Evolutionary conservation across 179 eudicot genomes (phyloP), one percentile per base, ranked within the genome.

Genomic region (Beta lomatogona): DNA sequence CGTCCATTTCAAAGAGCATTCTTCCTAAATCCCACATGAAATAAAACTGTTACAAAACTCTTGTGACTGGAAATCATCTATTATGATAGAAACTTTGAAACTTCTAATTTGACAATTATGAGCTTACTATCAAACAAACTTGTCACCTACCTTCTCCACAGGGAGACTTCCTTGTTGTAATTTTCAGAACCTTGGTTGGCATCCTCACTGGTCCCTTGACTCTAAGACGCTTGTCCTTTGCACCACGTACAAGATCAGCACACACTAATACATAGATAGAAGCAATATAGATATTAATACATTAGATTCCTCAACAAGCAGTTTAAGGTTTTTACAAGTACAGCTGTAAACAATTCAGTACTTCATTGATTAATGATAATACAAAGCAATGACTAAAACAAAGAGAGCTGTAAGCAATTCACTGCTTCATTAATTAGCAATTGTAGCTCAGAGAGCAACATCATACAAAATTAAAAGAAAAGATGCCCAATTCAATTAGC

Each of bases 171-270:
- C 98, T 89, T 12, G 98, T 94, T n/a, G 98, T 94, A 76, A 94
- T 91, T 79, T 81, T 84, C 41, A 94, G 87, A 82, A 92, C 98
- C 91, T 94, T 94, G 66, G 97, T 92, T 3, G 98, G 98, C 83
- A 94, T 91, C 82, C 98, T 92, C 22, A 94, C 98, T 7, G 98
- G 98, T 85, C 98, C 98, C 92, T 94, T 94, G 53, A 92, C 98
- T 77, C 93, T 87, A 58, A 94, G 87, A 22, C 82, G 89, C 89
- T 92, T 93, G 77, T 93, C 98, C 92, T 93, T 93, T 31, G 98
- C 98, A 83, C 98, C 98, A 14, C 93, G 60, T 57, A 75, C 91
- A 84, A 93, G 88, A 88, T 93, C 96, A 68, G 91, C 86, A 84
- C 98, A 93, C 58, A 92, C 97, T 94, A 41, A 50, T 9, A 31